Evolutionary conservation across 1,139 yeast genomes (phyloP).

Genomic region (Kodamaea derodonti): DNA sequence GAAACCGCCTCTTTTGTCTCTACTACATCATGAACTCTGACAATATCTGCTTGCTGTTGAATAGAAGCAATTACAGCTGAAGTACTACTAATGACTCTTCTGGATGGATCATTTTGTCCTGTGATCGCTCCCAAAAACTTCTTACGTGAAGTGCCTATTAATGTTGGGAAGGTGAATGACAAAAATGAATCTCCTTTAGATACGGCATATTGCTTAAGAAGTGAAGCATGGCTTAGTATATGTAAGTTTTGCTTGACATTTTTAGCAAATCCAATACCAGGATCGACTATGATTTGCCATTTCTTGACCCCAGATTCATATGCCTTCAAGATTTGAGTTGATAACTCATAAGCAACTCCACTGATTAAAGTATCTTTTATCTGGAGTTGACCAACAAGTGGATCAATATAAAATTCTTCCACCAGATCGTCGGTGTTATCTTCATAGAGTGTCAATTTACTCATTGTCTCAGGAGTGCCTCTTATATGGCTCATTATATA

Average conservation of each 20-base stretch:
- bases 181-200: constrained; percentile 26
- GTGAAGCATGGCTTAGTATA: constrained; percentile 54
- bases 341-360: constrained; percentile 63
- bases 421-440: constrained; percentile 37
- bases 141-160: constrained; percentile 87
- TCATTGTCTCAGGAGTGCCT: constrained; percentile 79
- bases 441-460: constrained; percentile 51
- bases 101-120: constrained; percentile 35
- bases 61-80: constrained; percentile 75
- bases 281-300: constrained; percentile 92
- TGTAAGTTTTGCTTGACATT: constrained; percentile 62
- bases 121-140: constrained; percentile 77
- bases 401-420: constrained; percentile 35
- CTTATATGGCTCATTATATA: constrained; percentile 82
- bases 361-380: constrained; percentile 31
- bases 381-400: constrained; percentile 18
- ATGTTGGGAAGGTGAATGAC: constrained; percentile 55
- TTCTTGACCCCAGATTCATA: constrained; percentile 61
- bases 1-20: constrained; percentile 60
- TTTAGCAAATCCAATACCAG: constrained; percentile 95
- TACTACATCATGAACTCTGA: constrained; percentile 83
- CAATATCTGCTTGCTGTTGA: constrained; percentile 72
- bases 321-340: constrained; percentile 54
- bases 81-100: constrained; percentile 73
- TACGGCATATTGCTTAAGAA: constrained; percentile 50